Percentiles rank a stretch among this genome's conserved stretches.
Evolutionary conservation across 1,284 basidiomycete species (phyloP).

Genomic region (Sporisorium graminicola): DNA sequence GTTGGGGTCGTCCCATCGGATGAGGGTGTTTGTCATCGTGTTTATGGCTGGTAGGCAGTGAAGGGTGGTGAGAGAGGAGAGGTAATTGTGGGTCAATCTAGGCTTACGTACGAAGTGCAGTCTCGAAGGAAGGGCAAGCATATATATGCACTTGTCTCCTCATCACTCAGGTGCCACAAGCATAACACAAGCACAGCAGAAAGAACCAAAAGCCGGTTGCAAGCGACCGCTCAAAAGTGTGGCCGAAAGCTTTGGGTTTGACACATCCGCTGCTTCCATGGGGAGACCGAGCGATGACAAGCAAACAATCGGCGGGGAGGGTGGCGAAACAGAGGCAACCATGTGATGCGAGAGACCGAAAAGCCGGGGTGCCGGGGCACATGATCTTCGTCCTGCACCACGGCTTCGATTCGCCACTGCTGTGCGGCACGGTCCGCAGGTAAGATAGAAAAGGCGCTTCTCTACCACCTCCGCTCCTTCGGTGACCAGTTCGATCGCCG

Average conservation of each 20-base stretch:
- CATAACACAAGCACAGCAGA: neutral
- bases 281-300: too few relatives aligned
- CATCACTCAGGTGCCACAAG: neutral
- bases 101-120: neutral
- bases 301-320: neutral
- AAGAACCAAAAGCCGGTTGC: neutral
- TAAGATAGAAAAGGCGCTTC: neutral
- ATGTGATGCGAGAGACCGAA: constrained; percentile 25
- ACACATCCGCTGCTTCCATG: neutral
- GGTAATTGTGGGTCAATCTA: neutral
- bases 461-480: neutral
- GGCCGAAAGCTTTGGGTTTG: neutral
- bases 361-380: constrained; percentile 4
- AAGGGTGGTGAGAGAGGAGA: neutral
- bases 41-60: neutral
- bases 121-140: neutral
- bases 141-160: neutral
- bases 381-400: constrained; percentile 4
- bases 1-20: constrained; percentile 51
- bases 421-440: too few relatives aligned
- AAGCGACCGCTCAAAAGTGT: neutral
- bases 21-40: constrained; percentile 27
- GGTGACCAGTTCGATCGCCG: neutral
- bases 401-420: neutral
- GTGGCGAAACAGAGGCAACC: neutral